A percentile compares a stretch with the other conserved stretches of the same genome.
Conservation (phyloP, 2,329 filamentous ascomycete genomes). For the Fusarium sp. region DNA sequence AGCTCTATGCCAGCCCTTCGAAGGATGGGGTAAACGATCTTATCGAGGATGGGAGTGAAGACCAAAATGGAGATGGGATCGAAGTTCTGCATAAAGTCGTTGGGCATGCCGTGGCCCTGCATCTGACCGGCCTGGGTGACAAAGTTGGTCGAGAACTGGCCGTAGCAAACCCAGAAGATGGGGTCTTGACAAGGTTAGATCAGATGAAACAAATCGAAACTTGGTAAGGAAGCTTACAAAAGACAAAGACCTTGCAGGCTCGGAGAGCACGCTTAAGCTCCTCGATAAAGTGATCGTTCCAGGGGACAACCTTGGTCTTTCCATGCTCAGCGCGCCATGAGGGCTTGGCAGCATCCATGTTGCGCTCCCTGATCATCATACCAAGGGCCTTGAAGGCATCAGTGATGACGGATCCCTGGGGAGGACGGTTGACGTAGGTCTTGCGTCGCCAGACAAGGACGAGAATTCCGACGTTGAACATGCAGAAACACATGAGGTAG, state of each 20-base stretch:
- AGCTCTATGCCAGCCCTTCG: constrained; percentile 68
- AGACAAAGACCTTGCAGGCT: constrained; percentile 78
- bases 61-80: constrained; percentile 74
- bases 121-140: constrained; percentile 69
- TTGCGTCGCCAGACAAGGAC: constrained; percentile 61
- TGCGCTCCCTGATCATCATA: constrained; percentile 54
- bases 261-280: constrained; percentile 73
- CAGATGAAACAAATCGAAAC: neutral
- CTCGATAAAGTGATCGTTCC: constrained; percentile 78
- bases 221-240: constrained; percentile 50
- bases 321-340: constrained; percentile 67
- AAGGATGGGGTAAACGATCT: constrained; percentile 69
- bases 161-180: constrained; percentile 75
- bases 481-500: constrained; percentile 66
- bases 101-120: constrained; percentile 73
- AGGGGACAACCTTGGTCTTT: constrained; percentile 57
- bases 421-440: constrained; percentile 62
- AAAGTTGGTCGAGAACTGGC: constrained; percentile 74
- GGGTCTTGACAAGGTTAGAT: constrained; percentile 52
- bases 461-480: constrained; percentile 70
- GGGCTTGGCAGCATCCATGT: constrained; percentile 72
- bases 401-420: constrained; percentile 71
- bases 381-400: constrained; percentile 67
- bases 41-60: constrained; percentile 73
- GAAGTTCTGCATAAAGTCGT: constrained; percentile 76